phyloP scores from a whole-genome alignment of 352 stramenopile genomes.

The Globisporangium splendens region DNA sequence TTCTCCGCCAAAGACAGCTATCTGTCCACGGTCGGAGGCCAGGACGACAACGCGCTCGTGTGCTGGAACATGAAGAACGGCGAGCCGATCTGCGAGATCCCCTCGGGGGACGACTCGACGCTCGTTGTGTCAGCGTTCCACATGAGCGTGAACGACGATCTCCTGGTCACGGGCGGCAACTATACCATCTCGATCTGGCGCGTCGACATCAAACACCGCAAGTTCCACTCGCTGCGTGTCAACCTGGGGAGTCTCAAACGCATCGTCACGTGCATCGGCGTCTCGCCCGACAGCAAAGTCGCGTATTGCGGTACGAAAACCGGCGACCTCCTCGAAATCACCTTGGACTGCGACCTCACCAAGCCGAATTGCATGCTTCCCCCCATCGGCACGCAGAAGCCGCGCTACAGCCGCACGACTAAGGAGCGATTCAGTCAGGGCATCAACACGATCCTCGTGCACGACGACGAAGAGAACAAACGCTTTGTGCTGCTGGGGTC shows the following conservation, averaged over 20 bases:
- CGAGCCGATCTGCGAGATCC: slow-evolving; percentile 90
- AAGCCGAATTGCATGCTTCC: slow-evolving; percentile 81
- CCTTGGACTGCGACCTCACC: slow-evolving; percentile 92
- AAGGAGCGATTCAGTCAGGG: slow-evolving; percentile 93
- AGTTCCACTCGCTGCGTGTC: slow-evolving; percentile 92
- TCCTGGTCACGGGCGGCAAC: slow-evolving; percentile 94
- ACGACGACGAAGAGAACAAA: slow-evolving; percentile 87
- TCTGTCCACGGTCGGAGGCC: slow-evolving; percentile 91
- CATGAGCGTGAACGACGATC: slow-evolving; percentile 79
- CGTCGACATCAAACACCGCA: slow-evolving; percentile 84
- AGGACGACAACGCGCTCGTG: slow-evolving; percentile 97
- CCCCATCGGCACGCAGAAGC: slow-evolving; percentile 73
- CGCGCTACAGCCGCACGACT: slow-evolving; percentile 86
- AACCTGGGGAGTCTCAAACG: slow-evolving; percentile 93
- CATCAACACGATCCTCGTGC: slow-evolving; percentile 82
- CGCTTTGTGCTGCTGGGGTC: slow-evolving; percentile 88
- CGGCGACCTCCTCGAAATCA: slow-evolving; percentile 94
- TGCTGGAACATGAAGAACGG: slow-evolving; percentile 92
- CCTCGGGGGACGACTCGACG: slow-evolving; percentile 91
- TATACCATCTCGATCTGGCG: slow-evolving; percentile 91
- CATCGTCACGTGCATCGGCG: slow-evolving; percentile 91
- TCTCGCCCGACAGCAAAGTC: slow-evolving; percentile 91
- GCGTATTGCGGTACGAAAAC: slow-evolving; percentile 95
- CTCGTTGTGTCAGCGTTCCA: slow-evolving; percentile 88
- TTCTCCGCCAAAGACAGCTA: slow-evolving; percentile 89